Conservation (phyloP, 306 rosid genomes). For the Heteromeles arbutifolia region DNA sequence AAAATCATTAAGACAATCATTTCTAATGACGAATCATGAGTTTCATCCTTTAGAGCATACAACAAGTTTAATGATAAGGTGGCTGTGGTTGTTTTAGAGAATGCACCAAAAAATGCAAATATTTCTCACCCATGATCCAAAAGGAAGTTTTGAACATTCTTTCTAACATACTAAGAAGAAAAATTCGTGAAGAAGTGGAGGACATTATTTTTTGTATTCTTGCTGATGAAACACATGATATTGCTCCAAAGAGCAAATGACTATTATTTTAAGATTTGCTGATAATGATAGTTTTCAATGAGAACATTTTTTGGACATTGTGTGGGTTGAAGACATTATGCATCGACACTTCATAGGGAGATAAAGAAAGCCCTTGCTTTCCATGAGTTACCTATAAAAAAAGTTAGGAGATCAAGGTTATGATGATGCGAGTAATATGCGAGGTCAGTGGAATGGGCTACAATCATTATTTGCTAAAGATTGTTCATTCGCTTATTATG, state of each 20-base stretch:
- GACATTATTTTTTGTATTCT: not conserved
- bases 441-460: not conserved
- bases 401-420: no score
- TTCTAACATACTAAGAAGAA: not conserved
- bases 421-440: not conserved
- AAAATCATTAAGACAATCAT: not conserved
- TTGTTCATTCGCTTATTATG: no score
- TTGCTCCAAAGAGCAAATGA: not conserved
- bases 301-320: not conserved
- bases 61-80: not conserved
- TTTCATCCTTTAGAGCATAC: no score
- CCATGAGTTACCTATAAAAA: no score
- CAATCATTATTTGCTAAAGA: not conserved
- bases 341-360: no score
- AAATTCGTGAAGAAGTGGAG: not conserved
- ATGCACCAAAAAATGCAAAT: no score
- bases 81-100: no score
- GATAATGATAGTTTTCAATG: not conserved
- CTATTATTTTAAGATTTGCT: no score
- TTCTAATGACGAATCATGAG: no score
- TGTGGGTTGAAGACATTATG: no score
- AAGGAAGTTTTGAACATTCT: not conserved
- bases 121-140: no score
- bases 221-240: not conserved
- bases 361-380: no score